Base-by-base conservation (phyloP, 345 rosid genomes). In the Syzygium aromaticum region DNA sequence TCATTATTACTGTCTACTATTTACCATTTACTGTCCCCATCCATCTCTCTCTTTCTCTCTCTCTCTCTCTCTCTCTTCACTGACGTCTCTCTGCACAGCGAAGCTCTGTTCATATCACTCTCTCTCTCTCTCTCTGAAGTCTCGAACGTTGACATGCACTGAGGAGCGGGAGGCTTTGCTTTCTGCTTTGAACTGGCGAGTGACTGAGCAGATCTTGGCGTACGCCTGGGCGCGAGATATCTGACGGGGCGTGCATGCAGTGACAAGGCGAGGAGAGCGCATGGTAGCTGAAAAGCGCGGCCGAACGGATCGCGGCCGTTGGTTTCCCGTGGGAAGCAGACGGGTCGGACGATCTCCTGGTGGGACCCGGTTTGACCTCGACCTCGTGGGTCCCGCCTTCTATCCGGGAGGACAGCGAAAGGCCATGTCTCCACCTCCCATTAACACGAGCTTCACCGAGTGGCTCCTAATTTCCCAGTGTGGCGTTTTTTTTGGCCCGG, bases 191-290 rank as follows among this genome's bases (percentile, higher is more conserved):
- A 64, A 89, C 84, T 52, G 49, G 15, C 54, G 54, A 84, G 92
- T 73, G 89, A 87, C 59, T 28, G 38, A 86, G 87, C 91, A 84
- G 87, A 89, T 91, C 93, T 91, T 88, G 27, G 52, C 85, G 93
- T 91, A 92, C 94, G 89, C 90, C 92, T 91, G 91, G 85, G 85
- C 16, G 53, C 11, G 84, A 93, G 91, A 91, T 90, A 82, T 84
- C 88, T 87, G 88, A 84, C 46, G 61, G 28, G 54, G 59, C 86
- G 59, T 73, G 80, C 80, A 73, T 73, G 80, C 80, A 38, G 80
- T 38, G 80, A 73, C 80, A 73, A 19, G 22, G 27, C 59, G 59
- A 30, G 33, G 78, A 22, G 80, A 9, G 49, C 2, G 80, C 73
- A n/a, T n/a, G 73, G 73, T 61, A 6, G 19, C 73, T 61, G 19